Evolutionary conservation across 2,329 filamentous ascomycete genomes (phyloP).

Genomic region (Aschersonia sp.): DNA sequence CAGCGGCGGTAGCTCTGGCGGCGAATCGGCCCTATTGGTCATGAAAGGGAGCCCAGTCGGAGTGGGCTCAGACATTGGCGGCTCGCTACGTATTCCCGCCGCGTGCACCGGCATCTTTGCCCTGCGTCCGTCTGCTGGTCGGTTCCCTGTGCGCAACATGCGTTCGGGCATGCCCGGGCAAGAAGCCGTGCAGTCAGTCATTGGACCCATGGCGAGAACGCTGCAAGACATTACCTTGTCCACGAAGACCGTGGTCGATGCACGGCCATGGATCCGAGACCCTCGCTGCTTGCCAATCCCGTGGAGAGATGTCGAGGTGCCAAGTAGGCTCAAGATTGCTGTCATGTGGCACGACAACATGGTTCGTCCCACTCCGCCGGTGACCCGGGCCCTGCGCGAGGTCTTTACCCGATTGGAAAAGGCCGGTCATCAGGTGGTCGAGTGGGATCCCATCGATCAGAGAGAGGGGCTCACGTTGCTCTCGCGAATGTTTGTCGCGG

Average conservation of each 20-base stretch:
- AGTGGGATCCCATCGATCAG: slow-evolving; percentile 32
- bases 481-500: slow-evolving; percentile 31
- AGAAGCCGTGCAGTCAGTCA: slow-evolving; percentile 48
- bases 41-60: slow-evolving; percentile 45
- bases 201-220: slow-evolving; percentile 45
- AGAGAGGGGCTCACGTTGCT: slow-evolving; percentile 21
- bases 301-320: slow-evolving; percentile 27
- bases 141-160: slow-evolving; percentile 40
- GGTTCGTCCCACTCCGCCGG: slow-evolving; percentile 51
- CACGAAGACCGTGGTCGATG: slow-evolving; percentile 32
- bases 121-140: slow-evolving; percentile 39
- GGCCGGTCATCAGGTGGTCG: slow-evolving; percentile 35
- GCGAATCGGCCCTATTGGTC: slow-evolving; percentile 48
- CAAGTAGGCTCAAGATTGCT: slow-evolving; percentile 35
- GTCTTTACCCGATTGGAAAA: slow-evolving; percentile 26
- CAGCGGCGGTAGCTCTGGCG: slow-evolving; percentile 51
- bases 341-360: slow-evolving; percentile 52
- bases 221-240: slow-evolving; percentile 42
- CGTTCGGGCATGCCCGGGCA: slow-evolving; percentile 48
- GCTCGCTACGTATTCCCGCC: slow-evolving; percentile 37
- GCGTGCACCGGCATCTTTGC: slow-evolving; percentile 44
- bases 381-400: slow-evolving; percentile 37
- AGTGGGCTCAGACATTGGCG: slow-evolving; percentile 49
- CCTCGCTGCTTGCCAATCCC: slow-evolving; percentile 44
- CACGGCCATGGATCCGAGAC: slow-evolving; percentile 41